Evolutionary conservation across 1,284 basidiomycete genomes (phyloP).

Genomic region (Sporisorium iseilematis-ciliati): DNA sequence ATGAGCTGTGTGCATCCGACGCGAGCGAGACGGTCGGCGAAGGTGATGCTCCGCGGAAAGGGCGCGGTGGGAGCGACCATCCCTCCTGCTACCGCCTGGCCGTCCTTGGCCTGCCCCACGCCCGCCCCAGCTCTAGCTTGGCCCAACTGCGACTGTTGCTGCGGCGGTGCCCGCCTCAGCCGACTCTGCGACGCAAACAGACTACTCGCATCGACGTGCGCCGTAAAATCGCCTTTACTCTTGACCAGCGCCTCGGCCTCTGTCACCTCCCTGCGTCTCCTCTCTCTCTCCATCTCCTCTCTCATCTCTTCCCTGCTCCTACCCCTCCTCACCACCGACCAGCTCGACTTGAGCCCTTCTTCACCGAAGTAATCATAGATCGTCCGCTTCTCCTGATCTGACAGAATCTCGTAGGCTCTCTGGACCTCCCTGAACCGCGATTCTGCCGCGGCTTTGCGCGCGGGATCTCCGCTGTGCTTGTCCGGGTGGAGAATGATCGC

Average conservation of each 20-base stretch:
- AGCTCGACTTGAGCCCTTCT: slow-evolving; percentile 73
- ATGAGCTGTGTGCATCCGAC: slow-evolving; percentile 59
- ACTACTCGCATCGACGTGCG: slow-evolving; percentile 62
- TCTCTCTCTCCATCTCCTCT: slow-evolving; percentile 72
- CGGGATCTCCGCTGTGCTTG: slow-evolving; percentile 77
- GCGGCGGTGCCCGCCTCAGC: slow-evolving; percentile 73
- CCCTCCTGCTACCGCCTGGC: slow-evolving; percentile 62
- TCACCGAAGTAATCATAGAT: slow-evolving; percentile 83
- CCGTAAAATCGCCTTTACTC: slow-evolving; percentile 72
- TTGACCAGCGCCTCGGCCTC: slow-evolving; percentile 73
- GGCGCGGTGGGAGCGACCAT: slow-evolving; percentile 71
- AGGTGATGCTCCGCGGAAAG: slow-evolving; percentile 23
- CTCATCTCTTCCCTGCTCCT: slow-evolving; percentile 75
- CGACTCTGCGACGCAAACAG: slow-evolving; percentile 77
- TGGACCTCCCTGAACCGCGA: slow-evolving; percentile 80
- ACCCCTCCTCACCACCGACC: slow-evolving; percentile 72
- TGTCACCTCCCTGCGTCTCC: slow-evolving; percentile 72
- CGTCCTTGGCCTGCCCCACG: background rate
- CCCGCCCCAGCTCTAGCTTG: too few relatives aligned
- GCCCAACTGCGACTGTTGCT: too few relatives aligned
- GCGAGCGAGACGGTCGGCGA: slow-evolving; percentile 45
- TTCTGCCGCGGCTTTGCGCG: slow-evolving; percentile 75
- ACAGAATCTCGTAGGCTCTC: slow-evolving; percentile 80
- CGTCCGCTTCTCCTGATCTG: slow-evolving; percentile 80
- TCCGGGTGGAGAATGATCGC: slow-evolving; percentile 87